Conservation (phyloP, 805 yeast species). For the Saccharomyces kudriavzevii region DNA sequence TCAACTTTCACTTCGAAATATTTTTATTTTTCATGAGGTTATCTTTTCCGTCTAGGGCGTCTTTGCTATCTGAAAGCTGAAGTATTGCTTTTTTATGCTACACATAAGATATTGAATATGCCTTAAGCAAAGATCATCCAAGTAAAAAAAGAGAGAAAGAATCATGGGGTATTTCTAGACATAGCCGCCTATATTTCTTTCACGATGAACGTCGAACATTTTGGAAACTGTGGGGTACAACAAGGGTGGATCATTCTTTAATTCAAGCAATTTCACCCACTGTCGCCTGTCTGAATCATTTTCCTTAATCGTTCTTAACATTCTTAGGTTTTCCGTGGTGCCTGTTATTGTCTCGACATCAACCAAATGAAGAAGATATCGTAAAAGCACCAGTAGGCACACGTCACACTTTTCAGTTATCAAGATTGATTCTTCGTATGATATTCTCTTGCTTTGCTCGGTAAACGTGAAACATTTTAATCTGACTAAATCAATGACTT, state of each 20-base stretch:
- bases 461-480: not conserved
- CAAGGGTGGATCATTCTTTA: not conserved
- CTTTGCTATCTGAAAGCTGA: no score
- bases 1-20: not conserved
- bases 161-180: no score
- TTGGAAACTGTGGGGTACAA: not conserved
- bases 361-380: slow-evolving; percentile 2
- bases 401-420: slow-evolving; percentile 5
- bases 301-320: not conserved
- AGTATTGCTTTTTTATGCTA: no score
- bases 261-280: not conserved
- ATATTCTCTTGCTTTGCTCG: not conserved
- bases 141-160: not conserved
- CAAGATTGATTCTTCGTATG: not conserved
- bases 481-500: slow-evolving; percentile 1
- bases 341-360: not conserved
- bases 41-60: no score
- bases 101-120: no score
- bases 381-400: slow-evolving; percentile 4
- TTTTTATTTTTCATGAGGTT: not conserved
- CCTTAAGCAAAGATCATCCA: no score
- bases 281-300: not conserved
- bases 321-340: not conserved
- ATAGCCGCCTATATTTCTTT: no score
- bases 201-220: not conserved